Evolutionary conservation across 2,329 filamentous ascomycete species (phyloP).

Genomic region (Cytospora paraplurivora): DNA sequence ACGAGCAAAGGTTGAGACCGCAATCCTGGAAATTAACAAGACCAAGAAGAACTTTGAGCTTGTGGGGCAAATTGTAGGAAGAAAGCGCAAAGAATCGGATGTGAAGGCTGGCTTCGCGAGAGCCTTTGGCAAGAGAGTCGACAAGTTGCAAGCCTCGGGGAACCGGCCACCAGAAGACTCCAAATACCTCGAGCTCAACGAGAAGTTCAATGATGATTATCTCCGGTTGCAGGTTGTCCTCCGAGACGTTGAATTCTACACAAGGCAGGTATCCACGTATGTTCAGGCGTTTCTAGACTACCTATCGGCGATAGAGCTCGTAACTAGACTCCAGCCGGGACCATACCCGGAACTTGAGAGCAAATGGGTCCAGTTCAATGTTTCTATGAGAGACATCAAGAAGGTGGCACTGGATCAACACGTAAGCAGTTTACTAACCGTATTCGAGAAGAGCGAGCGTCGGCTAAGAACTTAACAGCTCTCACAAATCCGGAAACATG

Average conservation of each 20-base stretch:
- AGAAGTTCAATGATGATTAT: conserved; percentile 90
- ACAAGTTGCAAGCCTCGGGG: conserved; percentile 73
- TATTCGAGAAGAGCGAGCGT: neutral
- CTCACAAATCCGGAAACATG: conserved; percentile 72
- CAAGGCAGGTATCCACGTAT: conserved; percentile 76
- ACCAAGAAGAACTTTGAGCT: conserved; percentile 93
- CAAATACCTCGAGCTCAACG: conserved; percentile 76
- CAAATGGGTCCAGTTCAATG: conserved; percentile 91
- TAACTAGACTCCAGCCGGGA: conserved; percentile 72
- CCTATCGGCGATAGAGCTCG: conserved; percentile 78
- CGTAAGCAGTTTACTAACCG: conserved; percentile 51
- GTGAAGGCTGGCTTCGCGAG: conserved; percentile 82
- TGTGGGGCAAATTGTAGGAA: conserved; percentile 82
- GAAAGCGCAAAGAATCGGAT: conserved; percentile 87
- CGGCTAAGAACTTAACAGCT: conserved; percentile 45
- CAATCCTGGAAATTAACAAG: conserved; percentile 87
- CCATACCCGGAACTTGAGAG: conserved; percentile 83
- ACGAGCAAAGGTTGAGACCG: conserved; percentile 59
- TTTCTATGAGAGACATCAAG: conserved; percentile 83
- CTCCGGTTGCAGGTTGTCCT: conserved; percentile 90
- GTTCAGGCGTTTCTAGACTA: conserved; percentile 81
- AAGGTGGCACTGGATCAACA: conserved; percentile 83
- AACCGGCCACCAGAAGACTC: conserved; percentile 72
- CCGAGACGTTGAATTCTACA: conserved; percentile 91
- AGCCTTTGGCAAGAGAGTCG: conserved; percentile 84